Base-by-base conservation (phyloP, 129 eudicot species). In the Pittosporum tobira region DNA sequence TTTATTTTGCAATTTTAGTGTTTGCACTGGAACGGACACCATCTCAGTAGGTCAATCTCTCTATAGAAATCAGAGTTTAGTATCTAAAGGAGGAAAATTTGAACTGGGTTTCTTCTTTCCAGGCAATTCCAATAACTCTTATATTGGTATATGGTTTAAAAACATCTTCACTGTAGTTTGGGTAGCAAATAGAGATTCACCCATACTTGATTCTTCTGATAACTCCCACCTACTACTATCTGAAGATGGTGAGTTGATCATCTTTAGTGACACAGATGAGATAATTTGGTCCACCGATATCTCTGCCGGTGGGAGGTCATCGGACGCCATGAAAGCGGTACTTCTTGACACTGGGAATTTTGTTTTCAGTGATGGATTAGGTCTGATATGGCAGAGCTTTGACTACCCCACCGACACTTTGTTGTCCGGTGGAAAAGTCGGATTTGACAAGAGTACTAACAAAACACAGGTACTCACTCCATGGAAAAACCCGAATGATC, bases 81-180 rank as follows among this genome's bases (percentile, higher is more conserved):
- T 48, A 23, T 63, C 59, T 36, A 6, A 14, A 19, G 13, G 27
- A 51, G 58, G 48, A 42, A 50, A 9, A n/a, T 63, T 63, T 51
- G 68, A 63, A 24, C 59, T 63, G 58, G 68, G 68, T 24, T 48
- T 63, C 68, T 48, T 63, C 21, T 0, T 34, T 48, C 68, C 22
- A 48, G 67, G 67, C 19, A 36, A 36, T 22, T 48, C 48, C 2
- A 6, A 16, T 12, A 34, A 63, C 48, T 48, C 8, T 22, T 63
- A 48, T 24, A 20, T 63, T 14, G 68, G 48, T 12, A 63, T 63
- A 63, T 63, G 68, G 68, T 63, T 48, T 59, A 63, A 30, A 50
- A 48, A 34, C 22, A 30, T 63, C 36, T 13, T 26, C 36, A 3
- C 5, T 6, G 10, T 51, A 24, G 47, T 23, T 38, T 51, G 59